Base-by-base conservation (phyloP, 306 rosid genomes). In the Prunus mira region DNA sequence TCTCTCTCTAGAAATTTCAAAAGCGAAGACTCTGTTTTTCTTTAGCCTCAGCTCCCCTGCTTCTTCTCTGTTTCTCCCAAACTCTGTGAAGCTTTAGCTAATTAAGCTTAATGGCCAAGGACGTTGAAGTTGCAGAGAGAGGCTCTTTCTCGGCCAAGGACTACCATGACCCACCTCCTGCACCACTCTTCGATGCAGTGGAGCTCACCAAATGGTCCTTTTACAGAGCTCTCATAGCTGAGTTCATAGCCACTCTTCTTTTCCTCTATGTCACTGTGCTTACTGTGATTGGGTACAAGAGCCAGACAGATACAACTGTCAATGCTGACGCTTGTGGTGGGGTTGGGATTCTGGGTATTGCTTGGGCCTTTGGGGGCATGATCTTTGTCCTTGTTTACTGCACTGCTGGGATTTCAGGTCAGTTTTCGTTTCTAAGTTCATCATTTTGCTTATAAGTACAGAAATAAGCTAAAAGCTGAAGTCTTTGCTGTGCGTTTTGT, bases 321-420 rank as follows among this genome's bases (percentile, higher is more conserved):
- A 12, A 20, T 5, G 81, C 45, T 15, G 89, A 85, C 69, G 27
- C 49, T 5, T 90, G 98, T 63, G 91, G 85, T 4, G 97, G 96
- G 1, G 98, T 95, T 58, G 97, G 98, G 14, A 38, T 74, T 72
- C 93, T 95, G 4, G 98, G 98, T 0, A 87, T 95, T 76, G 96
- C 98, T 10, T 95, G 97, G 97, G 92, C 98, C 27, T 95, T 95
- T 45, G 98, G 98, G 6, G 99, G 99, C 89, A 95, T 95, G 99
- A 95, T 95, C 84, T 95, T 92, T 78, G 60, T 92, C 63, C 97
- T 95, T 55, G 99, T 95, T 73, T 95, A 95, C 93, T 92, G 98
- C 88, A 95, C 97, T 46, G 97, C 98, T 50, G 98, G 98, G 2
- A 92, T 95, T 75, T 95, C 98, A 72, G 98, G 97, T 92, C 60